Evolutionary conservation across 768 basidiomycete genomes (phyloP).

Genomic region (Suillus brevipes): DNA sequence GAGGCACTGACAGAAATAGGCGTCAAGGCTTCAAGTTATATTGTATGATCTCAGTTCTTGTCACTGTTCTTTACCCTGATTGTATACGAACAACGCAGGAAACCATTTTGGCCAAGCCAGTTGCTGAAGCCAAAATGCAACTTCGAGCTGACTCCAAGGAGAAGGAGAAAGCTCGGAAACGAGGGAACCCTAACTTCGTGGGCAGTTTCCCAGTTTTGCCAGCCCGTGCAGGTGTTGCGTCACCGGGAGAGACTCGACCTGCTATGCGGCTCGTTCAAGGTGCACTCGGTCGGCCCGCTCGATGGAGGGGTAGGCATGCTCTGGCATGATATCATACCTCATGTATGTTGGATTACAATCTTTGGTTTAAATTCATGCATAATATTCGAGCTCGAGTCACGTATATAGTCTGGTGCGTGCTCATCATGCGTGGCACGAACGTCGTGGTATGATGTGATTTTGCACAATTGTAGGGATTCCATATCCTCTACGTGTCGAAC

Average conservation of each 20-base stretch:
- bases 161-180: slow-evolving; percentile 27
- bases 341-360: not conserved
- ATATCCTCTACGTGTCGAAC: not conserved
- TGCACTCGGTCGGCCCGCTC: slow-evolving; percentile 38
- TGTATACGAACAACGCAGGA: slow-evolving; percentile 43
- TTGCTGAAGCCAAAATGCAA: slow-evolving; percentile 49
- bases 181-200: slow-evolving; percentile 21
- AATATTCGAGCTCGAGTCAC: not conserved
- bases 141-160: slow-evolving; percentile 35
- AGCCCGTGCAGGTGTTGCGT: slow-evolving; percentile 52
- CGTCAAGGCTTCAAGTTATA: slow-evolving; percentile 60
- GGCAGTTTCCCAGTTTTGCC: slow-evolving; percentile 25
- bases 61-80: slow-evolving; percentile 9
- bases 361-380: not conserved
- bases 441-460: not conserved
- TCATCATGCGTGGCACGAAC: not conserved
- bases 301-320: slow-evolving; percentile 14
- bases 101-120: slow-evolving; percentile 63
- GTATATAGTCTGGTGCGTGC: not conserved
- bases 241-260: slow-evolving; percentile 57
- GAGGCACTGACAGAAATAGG: slow-evolving; percentile 50
- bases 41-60: slow-evolving; percentile 47
- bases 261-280: slow-evolving; percentile 58
- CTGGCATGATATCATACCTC: slow-evolving; percentile 3
- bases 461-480: not conserved